phyloP scores from a whole-genome alignment of 73 alveolate genomes.

The Paramecium tetraurelia region DNA sequence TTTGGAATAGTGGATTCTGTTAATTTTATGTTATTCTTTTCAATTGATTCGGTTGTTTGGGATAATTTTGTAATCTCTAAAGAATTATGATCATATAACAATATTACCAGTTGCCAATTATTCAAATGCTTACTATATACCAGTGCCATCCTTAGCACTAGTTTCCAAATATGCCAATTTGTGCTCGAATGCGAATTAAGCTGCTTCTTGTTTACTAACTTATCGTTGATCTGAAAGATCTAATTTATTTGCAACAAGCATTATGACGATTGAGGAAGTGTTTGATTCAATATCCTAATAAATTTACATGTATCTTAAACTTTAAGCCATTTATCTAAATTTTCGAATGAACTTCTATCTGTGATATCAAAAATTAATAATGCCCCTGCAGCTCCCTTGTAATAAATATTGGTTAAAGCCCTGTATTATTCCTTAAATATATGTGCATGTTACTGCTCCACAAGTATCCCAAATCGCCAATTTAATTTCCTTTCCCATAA shows the following conservation, averaged over 20 bases:
- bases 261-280: not conserved
- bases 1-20: not conserved
- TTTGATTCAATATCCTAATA: conserved; percentile 20
- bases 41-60: not conserved
- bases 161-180: conserved; percentile 9
- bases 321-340: conserved; percentile 56
- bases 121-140: conserved; percentile 15
- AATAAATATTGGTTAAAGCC: conserved; percentile 77
- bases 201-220: conserved; percentile 18
- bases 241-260: conserved; percentile 25
- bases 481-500: not conserved
- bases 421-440: conserved; percentile 30
- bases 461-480: conserved; percentile 47
- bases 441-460: not conserved
- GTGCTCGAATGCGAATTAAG: not conserved
- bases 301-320: not conserved
- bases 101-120: not conserved
- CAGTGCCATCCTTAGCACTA: conserved; percentile 22
- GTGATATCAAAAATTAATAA: conserved; percentile 76
- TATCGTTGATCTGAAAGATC: conserved; percentile 35
- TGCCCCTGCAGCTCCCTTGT: conserved; percentile 82
- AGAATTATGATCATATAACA: not conserved
- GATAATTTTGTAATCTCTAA: not conserved
- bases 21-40: not conserved
- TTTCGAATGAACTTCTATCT: conserved; percentile 54